Evolutionary conservation across 805 yeast species (phyloP).

Genomic region (Candida hungchunana): DNA sequence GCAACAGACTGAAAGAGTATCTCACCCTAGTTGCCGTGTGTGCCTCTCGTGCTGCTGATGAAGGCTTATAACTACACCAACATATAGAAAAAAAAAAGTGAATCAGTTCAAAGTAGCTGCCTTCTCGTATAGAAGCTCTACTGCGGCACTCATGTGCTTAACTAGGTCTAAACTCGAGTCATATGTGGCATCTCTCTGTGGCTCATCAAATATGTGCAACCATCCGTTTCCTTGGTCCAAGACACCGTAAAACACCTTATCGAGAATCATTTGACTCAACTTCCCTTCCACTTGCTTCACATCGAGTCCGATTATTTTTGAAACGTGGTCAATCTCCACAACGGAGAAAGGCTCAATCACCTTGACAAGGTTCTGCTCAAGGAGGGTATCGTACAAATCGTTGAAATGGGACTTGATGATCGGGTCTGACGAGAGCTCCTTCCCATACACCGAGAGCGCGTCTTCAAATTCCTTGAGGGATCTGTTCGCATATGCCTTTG

Average conservation of each 20-base stretch:
- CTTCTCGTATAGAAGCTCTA: slow-evolving; percentile 88
- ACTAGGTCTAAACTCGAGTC: slow-evolving; percentile 83
- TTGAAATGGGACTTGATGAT: slow-evolving; percentile 89
- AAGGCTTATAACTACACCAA: slow-evolving; percentile 29
- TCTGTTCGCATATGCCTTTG: slow-evolving; percentile 84
- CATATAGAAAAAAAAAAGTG: not conserved
- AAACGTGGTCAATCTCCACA: slow-evolving; percentile 88
- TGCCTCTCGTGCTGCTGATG: slow-evolving; percentile 50
- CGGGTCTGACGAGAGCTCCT: slow-evolving; percentile 78
- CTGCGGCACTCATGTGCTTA: slow-evolving; percentile 80
- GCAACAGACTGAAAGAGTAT: slow-evolving; percentile 55
- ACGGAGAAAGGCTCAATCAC: slow-evolving; percentile 95
- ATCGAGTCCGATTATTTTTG: slow-evolving; percentile 84
- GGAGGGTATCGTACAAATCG: slow-evolving; percentile 85
- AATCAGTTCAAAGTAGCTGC: slow-evolving; percentile 73
- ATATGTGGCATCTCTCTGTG: slow-evolving; percentile 82
- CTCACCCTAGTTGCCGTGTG: slow-evolving; percentile 50
- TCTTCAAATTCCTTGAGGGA: slow-evolving; percentile 87
- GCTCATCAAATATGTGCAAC: slow-evolving; percentile 87
- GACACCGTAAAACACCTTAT: slow-evolving; percentile 92
- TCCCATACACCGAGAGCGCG: slow-evolving; percentile 65
- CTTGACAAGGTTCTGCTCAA: slow-evolving; percentile 90
- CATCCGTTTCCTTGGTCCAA: slow-evolving; percentile 98
- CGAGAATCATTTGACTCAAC: slow-evolving; percentile 93
- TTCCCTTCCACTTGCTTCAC: slow-evolving; percentile 89